phyloP scores from a whole-genome alignment of 805 yeast species.

The Lipomyces lipofer region DNA sequence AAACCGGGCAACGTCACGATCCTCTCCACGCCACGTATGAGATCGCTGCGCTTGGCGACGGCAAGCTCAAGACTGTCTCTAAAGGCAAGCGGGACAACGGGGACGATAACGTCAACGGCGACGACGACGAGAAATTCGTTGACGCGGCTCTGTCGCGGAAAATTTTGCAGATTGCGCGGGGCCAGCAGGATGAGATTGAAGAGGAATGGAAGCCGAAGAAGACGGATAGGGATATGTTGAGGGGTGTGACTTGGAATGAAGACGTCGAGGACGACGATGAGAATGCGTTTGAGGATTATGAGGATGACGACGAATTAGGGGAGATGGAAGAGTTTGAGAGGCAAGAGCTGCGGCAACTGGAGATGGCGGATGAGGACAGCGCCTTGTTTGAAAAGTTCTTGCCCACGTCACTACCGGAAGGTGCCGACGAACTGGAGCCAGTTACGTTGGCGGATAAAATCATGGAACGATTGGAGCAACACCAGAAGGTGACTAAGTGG shows the following conservation, averaged over 20 bases:
- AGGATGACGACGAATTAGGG: slow-evolving; percentile 46
- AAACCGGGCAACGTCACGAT: slow-evolving; percentile 19
- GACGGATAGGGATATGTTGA: background rate
- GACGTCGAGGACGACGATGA: slow-evolving; percentile 46
- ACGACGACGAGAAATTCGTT: slow-evolving; percentile 61
- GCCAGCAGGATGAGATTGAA: slow-evolving; percentile 88
- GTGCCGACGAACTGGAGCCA: slow-evolving; percentile 4
- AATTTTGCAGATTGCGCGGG: slow-evolving; percentile 84
- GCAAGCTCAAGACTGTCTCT: slow-evolving; percentile 7
- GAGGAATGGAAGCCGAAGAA: slow-evolving; percentile 54
- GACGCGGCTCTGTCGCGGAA: slow-evolving; percentile 83
- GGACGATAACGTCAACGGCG: slow-evolving; percentile 38
- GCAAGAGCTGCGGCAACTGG: slow-evolving; percentile 24
- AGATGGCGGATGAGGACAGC: slow-evolving; percentile 69
- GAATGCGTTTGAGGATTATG: slow-evolving; percentile 51
- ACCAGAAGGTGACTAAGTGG: slow-evolving; percentile 45
- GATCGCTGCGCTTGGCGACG: slow-evolving; percentile 26
- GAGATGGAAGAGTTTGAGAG: slow-evolving; percentile 65
- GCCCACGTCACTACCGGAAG: slow-evolving; percentile 30
- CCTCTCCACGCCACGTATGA: slow-evolving; percentile 26
- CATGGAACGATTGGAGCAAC: slow-evolving; percentile 82
- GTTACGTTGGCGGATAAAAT: slow-evolving; percentile 80
- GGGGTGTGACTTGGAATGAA: too few relatives aligned
- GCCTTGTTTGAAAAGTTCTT: slow-evolving; percentile 75
- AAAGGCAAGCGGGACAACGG: slow-evolving; percentile 1